Base-by-base conservation (phyloP, 2,329 filamentous ascomycete genomes). In the Paradendryphiella salina region DNA sequence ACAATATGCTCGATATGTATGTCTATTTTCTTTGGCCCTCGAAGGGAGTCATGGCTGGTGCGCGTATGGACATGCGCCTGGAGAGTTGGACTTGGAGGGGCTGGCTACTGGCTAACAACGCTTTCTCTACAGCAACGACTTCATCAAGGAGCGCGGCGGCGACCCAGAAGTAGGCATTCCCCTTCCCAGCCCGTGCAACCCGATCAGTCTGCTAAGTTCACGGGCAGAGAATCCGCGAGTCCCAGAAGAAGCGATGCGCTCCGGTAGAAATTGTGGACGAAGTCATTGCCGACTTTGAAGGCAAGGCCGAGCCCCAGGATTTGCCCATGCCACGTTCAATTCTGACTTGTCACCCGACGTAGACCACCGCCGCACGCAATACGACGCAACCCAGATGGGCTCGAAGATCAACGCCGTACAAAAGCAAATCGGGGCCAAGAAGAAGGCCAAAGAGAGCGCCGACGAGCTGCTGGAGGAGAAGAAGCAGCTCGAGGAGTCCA, bases 381-480 rank as follows among this genome's bases (percentile, higher is more conserved):
- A 93, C 70, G 84, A 82, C 46, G 88, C 86, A 6, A 90, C 86
- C 15, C 90, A 96, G 73, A 82, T 94, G 63, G 88, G 87, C 61
- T 85, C 85, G 65, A 85, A 89, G 77, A 92, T 96, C 75, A 97
- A 97, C 77, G 85, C 83, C 15, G 82, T 90, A 23, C 89, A 96
- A 73, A 96, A 96, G 77, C 85, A 91, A 72, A 96, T 97, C 70
- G 90, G 89, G 14, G 79, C 83, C 67, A 95, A 93, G 81, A 96
- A 96, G 79, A 96, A 96, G 86, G 67, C 67, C 21, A 96, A 96
- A 80, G 90, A 96, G 77, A 85, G 93, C 72, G 90, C 90, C 33
- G 84, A 84, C 62, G 88, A 91, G 33, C 79, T 96, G 54, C 79
- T 96, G 51, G 79, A 86, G 69, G 80, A 93, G 72, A 96, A 96